A percentile compares a stretch with the other conserved stretches of the same genome.
phyloP scores from a whole-genome alignment of 768 basidiomycete species.

The Ramaria rubella region DNA sequence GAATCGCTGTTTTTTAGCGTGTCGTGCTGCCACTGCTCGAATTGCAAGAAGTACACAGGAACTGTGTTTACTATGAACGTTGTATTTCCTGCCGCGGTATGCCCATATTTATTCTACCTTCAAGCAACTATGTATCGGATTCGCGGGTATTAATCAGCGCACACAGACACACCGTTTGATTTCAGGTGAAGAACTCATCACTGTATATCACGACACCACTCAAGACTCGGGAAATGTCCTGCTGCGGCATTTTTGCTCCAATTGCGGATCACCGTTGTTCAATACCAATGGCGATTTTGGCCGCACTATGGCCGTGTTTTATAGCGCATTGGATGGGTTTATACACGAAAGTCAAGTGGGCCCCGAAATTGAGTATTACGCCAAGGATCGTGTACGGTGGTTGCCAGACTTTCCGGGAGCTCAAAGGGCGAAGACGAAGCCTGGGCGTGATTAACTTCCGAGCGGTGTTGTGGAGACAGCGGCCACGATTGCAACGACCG shows the following conservation, averaged over 20 bases:
- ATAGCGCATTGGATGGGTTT: constrained; percentile 3
- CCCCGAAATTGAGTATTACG: constrained; percentile 12
- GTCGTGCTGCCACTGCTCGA: constrained; percentile 12
- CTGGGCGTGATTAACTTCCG: constrained; percentile 4
- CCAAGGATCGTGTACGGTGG: constrained; percentile 12
- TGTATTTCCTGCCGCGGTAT: constrained; percentile 10
- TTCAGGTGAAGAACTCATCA: constrained; percentile 7
- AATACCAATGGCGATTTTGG: constrained; percentile 12
- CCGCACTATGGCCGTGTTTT: constrained; percentile 8
- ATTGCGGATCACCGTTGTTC: constrained; percentile 12
- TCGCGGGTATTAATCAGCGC: too few species aligned
- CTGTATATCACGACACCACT: constrained; percentile 4
- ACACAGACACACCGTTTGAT: constrained; percentile 4
- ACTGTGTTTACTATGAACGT: constrained; percentile 14
- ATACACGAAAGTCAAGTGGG: constrained; percentile 2
- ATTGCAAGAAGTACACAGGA: constrained; percentile 14
- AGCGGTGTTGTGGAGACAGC: too few species aligned
- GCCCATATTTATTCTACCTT: background rate
- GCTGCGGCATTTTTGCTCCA: constrained; percentile 10
- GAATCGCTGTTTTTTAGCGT: background rate
- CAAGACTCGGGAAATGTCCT: constrained; percentile 14
- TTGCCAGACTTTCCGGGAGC: constrained; percentile 1
- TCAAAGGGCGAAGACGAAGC: constrained; percentile 7
- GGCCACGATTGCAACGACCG: too few species aligned
- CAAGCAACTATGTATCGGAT: too few species aligned